Evolutionary conservation across 164 flowering plant species (phyloP).

Genomic region (Magnolia changhungtana): DNA sequence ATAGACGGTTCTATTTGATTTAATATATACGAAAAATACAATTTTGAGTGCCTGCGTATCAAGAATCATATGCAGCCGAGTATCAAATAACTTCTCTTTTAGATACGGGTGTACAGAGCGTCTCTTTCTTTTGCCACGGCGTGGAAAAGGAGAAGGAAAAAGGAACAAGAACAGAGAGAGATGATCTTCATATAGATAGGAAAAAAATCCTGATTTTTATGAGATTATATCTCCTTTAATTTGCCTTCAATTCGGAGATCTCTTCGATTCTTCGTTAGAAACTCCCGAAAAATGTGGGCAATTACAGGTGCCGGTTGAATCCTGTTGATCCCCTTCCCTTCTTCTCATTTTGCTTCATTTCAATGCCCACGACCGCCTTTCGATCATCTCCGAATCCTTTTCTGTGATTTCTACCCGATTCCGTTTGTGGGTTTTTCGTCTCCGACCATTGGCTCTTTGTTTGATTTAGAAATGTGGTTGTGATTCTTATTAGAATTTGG

Average conservation of each 20-base stretch:
- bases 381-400: not conserved
- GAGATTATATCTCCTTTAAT: no score
- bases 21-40: no score
- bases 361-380: not conserved
- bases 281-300: slow-evolving; percentile 13
- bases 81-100: no score
- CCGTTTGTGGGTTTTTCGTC: not conserved
- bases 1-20: no score
- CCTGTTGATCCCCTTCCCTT: not conserved
- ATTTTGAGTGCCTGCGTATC: no score
- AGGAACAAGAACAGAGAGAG: not conserved
- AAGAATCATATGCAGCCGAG: no score
- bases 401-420: not conserved
- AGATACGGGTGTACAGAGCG: not conserved
- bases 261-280: not conserved
- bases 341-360: not conserved
- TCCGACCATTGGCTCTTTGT: not conserved
- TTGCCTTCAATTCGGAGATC: not conserved
- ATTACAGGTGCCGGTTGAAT: slow-evolving; percentile 17
- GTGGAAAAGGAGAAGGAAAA: not conserved
- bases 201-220: not conserved
- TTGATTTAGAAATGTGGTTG: not conserved
- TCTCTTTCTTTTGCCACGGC: not conserved
- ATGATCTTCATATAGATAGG: not conserved
- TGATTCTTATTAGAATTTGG: not conserved